Evolutionary conservation across 352 stramenopile species (phyloP).

Genomic region (Pythium brachiatum): DNA sequence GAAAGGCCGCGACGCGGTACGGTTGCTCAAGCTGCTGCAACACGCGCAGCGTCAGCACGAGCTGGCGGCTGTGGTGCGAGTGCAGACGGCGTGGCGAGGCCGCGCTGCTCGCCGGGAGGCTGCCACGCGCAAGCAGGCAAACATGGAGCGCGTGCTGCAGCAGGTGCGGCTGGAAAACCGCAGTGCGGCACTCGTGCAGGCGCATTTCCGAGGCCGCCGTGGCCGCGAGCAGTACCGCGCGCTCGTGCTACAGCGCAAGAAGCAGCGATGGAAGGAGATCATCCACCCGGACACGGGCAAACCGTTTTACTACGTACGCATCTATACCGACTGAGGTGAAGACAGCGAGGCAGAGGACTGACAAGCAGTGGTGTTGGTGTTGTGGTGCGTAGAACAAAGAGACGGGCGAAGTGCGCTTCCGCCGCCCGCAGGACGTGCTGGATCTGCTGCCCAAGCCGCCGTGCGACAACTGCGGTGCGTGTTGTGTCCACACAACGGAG

Average conservation of each 20-base stretch:
- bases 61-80: conserved; percentile 30
- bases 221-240: conserved; percentile 62
- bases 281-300: conserved; percentile 66
- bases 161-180: conserved; percentile 60
- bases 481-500: neutral
- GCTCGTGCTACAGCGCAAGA: conserved; percentile 53
- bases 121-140: conserved; percentile 28
- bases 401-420: conserved; percentile 90
- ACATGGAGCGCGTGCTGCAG: conserved; percentile 39
- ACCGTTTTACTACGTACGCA: conserved; percentile 90
- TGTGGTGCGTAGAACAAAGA: conserved; percentile 77
- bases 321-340: too few species aligned
- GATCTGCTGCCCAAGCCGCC: conserved; percentile 85
- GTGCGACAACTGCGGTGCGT: conserved; percentile 88
- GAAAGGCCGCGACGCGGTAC: conserved; percentile 37
- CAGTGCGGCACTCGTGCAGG: conserved; percentile 73
- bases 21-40: conserved; percentile 39
- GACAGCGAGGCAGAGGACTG: neutral
- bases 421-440: conserved; percentile 89
- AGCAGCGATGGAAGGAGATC: conserved; percentile 91
- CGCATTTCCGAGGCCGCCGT: conserved; percentile 63
- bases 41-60: conserved; percentile 38
- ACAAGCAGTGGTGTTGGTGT: neutral
- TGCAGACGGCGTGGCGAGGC: conserved; percentile 54
- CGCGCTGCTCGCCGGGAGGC: conserved; percentile 33